Base-by-base conservation (phyloP, 257 asterid species). In the Scutellaria baicalensis region DNA sequence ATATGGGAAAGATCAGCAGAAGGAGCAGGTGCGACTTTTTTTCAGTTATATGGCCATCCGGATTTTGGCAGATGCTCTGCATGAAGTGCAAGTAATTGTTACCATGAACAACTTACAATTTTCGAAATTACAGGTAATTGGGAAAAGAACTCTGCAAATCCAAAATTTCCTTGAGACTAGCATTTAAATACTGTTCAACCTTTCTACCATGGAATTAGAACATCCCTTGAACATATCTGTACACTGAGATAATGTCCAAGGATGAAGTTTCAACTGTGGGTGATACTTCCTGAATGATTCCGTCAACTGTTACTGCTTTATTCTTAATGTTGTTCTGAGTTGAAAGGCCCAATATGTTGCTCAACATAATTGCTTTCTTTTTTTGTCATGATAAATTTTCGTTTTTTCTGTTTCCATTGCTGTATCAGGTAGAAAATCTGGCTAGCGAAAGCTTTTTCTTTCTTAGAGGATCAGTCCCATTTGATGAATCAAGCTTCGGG, bases 61-160 rank as follows among this genome's bases (percentile, higher is more conserved):
- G 71, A 43, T 89, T 47, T 45, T 94, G 80, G 90, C 83, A 54
- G 92, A 91, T 78, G 71, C 77, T 67, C 81, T 89, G 44, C 9
- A 50, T 61, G 86, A 65, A 55, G 88, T 89, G 31, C 84, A 44
- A 76, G 84, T 94, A 18, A 74, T 94, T 64, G 65, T 91, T 9
- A 87, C 93, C 69, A 79, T 94, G 96, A 91, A 88, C 84, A 94
- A 83, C 52, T 38, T 86, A 6, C 87, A 95, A 14, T 93, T 93
- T 78, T 91, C 96, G 35, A 85, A 86, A 69, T 76, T 91, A 74
- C 91, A 89, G 99, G 97, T 88, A 84, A 45, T 48, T 3, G 13
- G 27, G 33, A 27, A 27, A 36, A 40, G 13, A 58, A 9, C 45
- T 36, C 58, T 11, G n/a, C 60, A 14, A 8, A 17, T 66, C 13